Base-by-base conservation (phyloP, 2,329 filamentous ascomycete species). In the Xylogone sp. region DNA sequence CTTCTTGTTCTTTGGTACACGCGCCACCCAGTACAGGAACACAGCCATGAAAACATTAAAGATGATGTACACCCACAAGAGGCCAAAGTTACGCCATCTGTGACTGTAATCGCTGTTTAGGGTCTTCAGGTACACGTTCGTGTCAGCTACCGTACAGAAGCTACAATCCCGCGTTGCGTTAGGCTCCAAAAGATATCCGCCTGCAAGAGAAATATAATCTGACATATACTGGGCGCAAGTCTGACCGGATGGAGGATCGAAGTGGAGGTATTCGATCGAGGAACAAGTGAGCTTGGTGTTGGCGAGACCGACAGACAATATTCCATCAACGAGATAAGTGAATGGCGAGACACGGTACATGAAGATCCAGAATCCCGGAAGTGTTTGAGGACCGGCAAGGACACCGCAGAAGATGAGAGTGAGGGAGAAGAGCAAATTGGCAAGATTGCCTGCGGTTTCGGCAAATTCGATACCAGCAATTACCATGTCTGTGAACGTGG, bases 311-410 rank as follows among this genome's bases (percentile, higher is more conserved):
- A 79, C 80, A 0, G 84, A 78, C 0, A 93, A 69, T 72, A 96
- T 83, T 18, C 86, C 88, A 3, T 79, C 79, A 16, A 94, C 82
- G 18, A 94, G 73, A 66, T 96, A 96, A 0, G 87, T 92, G 49
- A 96, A 88, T 0, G 91, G 90, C 0, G 86, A 90, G 48, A 91
- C 72, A 43, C 87, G 82, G 69, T 93, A 94, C 86, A 91, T 89
- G 75, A 90, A 91, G 60, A 87, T 85, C 87, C 88, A 93, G 76
- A 92, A 92, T 3, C 81, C 72, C 0, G 88, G 88, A 31, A 94
- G 77, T 1, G 70, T 66, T 3, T 71, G 68, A 1, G 86, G 85
- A 12, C 73, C 72, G 21, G 84, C 84, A 58, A 95, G 79, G 46
- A 94, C 86, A 77, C 87, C 77, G 62, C 85, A 88, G 78, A 92